Base-by-base conservation (phyloP, 768 basidiomycete genomes). In the Sistotremastrum suecicum region DNA sequence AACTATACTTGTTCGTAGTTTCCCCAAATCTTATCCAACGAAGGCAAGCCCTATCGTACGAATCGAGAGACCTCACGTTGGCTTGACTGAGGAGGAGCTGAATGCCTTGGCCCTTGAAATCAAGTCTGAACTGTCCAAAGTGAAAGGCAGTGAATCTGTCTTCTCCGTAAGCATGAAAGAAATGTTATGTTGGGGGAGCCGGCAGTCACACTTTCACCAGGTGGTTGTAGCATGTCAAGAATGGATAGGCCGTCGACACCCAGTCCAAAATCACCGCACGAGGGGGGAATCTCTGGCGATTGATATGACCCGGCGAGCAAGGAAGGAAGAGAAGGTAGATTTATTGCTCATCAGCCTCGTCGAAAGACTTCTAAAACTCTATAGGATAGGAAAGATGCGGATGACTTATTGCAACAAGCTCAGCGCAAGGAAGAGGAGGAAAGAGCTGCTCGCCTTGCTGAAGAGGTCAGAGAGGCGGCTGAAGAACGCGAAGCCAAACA, bases 1-100 rank as follows among this genome's bases (percentile, higher is more conserved):
- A 41, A 33, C 34, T 46, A 10, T 31, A 3, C 3, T 28, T 34
- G 11, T 45, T 7, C 50, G 20, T 20, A 87, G 83, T 59, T 76
- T 88, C 48, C 83, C 86, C 3, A 84, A 78, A 61, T 85, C 83
- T 44, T 89, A 89, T 56, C 86, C 86, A n/a, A 64, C 65, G 3
- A 71, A 81, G 44, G 78, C 82, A 30, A 72, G 68, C 37, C 80
- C 85, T 5, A 72, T 68, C 1, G 83, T 89, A 51, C 66, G 72
- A 5, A 71, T 86, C 37, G 73, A 80, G 58, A 80, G 74, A 53
- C 80, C 81, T 20, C 54, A 72, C 43, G 63, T 67, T 34, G 83
- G 83, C 28, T 55, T 89, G 33, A 65, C 58, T 36, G 65, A 70
- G 32, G 72, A 74, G n/a, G 68, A 83, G 49, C 63, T 80, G 40